phyloP scores from a whole-genome alignment of 345 rosid genomes.

The Citrus sp. region DNA sequence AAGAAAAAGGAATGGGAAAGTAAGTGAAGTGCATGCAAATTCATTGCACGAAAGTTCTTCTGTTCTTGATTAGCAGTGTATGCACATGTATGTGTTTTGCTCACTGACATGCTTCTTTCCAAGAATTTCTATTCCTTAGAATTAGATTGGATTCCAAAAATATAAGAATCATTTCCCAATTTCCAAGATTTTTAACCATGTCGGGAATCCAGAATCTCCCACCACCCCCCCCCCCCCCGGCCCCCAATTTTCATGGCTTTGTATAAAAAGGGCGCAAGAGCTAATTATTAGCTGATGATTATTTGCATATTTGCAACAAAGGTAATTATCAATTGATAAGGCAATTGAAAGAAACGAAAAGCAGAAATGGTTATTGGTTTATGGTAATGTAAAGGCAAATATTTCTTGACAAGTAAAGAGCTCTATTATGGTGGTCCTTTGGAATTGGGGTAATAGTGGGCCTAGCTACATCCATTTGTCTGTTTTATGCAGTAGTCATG shows the following conservation, averaged over 20 bases:
- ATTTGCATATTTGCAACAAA: slow-evolving; percentile 7
- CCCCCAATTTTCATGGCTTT: not conserved
- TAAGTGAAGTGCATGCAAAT: slow-evolving; percentile 11
- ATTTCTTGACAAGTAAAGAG: not conserved
- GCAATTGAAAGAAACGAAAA: slow-evolving; percentile 22
- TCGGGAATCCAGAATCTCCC: not conserved
- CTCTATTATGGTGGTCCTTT: not conserved
- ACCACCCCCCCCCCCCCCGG: no score
- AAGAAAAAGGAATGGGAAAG: slow-evolving; percentile 3
- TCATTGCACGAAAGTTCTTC: not conserved
- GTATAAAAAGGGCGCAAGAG: not conserved
- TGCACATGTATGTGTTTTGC: slow-evolving; percentile 19
- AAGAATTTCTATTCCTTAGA: not conserved
- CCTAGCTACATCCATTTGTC: no score
- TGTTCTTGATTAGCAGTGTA: not conserved
- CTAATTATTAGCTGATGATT: not conserved
- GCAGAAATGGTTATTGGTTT: slow-evolving; percentile 27
- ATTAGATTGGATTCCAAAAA: not conserved
- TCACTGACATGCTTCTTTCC: slow-evolving; percentile 23
- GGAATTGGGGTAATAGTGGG: not conserved
- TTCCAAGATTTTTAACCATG: slow-evolving; percentile 1
- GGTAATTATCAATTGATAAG: slow-evolving; percentile 26
- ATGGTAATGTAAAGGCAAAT: not conserved
- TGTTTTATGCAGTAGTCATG: no score
- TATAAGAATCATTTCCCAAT: slow-evolving; percentile 12